Percentiles rank a stretch among this genome's conserved stretches.
Evolutionary conservation across 306 rosid genomes (phyloP).

Genomic region (Alnus rubra): DNA sequence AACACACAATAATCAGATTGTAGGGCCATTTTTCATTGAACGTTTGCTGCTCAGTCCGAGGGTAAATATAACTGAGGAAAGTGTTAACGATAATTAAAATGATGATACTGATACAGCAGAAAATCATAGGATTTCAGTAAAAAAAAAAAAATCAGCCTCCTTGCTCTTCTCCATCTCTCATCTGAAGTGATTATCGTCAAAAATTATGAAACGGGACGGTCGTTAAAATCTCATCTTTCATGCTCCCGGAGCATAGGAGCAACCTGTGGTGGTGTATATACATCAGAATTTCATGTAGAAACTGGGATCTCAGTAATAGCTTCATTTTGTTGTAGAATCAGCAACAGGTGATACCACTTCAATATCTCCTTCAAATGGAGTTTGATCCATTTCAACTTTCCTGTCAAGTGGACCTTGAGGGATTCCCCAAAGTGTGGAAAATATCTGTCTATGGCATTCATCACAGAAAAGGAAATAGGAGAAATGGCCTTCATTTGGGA

Average conservation of each 20-base stretch:
- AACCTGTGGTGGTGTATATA: conserved; percentile 53
- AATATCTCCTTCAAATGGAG: conserved; percentile 37
- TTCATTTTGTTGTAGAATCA: conserved; percentile 37
- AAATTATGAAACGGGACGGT: conserved; percentile 14
- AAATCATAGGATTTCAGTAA: background rate
- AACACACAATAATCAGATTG: background rate
- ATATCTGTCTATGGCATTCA: conserved; percentile 73
- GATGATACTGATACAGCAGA: background rate
- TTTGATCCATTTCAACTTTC: conserved; percentile 32
- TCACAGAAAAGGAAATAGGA: conserved; percentile 83
- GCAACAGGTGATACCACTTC: conserved; percentile 28
- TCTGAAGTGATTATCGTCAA: conserved; percentile 33
- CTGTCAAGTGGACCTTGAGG: conserved; percentile 63
- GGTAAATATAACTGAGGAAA: background rate
- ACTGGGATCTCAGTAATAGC: conserved; percentile 17
- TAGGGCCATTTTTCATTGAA: background rate
- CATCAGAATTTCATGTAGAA: conserved; percentile 41
- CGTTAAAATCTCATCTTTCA: conserved; percentile 28
- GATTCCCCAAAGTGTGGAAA: conserved; percentile 71
- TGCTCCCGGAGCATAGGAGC: conserved; percentile 46
- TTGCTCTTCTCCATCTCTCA: conserved; percentile 23
- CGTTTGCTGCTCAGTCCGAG: conserved; percentile 6
- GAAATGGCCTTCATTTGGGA: conserved; percentile 90
- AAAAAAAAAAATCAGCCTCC: background rate
- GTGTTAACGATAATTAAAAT: background rate